Base-by-base conservation (phyloP, 164 flowering plant genomes). In the Cinnamomum micranthum region DNA sequence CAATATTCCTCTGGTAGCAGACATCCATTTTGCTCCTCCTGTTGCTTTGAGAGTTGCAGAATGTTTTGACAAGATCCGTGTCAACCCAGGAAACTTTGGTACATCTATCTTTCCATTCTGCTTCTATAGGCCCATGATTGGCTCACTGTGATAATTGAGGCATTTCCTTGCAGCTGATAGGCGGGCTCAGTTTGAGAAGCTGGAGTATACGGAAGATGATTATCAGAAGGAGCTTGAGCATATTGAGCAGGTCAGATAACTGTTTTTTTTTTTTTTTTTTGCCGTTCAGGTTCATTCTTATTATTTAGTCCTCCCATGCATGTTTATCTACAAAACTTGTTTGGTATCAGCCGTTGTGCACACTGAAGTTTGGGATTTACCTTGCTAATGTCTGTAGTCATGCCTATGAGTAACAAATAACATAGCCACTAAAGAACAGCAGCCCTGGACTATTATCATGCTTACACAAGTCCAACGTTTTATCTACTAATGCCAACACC, bases 21-120 rank as follows among this genome's bases (percentile, higher is more conserved):
- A 95, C 85, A 95, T 95, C 79, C 98, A 95, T 81, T 95, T 95
- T 88, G 97, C 99, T 47, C 99, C 97, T 71, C 25, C 97, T 71
- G 87, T 95, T 81, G 99, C 99, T 24, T 19, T 95, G 84, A 82
- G 99, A 77, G 97, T 95, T 69, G 92, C 99, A 75, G 99, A 95
- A 76, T 95, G 99, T 83, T 93, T 93, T 82, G 97, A 95, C 80
- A 95, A 95, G 82, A 95, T 95, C 78, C 97, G 99, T 72, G 97
- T 95, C 75, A 95, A 95, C 81, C 99, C 99, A 12, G 99, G 97
- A 81, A 95, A 95, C 75, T 95, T 93, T 77, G 99, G 99, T 95
- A 88, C 58, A 28, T 41, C 20, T 52, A 41, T 6, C 51, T 67
- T 31, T 22, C 28, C 28, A 6, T n/a, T 20, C 24, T 22, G 24